Conservation (phyloP, 345 rosid genomes). For the Salix exigua region DNA sequence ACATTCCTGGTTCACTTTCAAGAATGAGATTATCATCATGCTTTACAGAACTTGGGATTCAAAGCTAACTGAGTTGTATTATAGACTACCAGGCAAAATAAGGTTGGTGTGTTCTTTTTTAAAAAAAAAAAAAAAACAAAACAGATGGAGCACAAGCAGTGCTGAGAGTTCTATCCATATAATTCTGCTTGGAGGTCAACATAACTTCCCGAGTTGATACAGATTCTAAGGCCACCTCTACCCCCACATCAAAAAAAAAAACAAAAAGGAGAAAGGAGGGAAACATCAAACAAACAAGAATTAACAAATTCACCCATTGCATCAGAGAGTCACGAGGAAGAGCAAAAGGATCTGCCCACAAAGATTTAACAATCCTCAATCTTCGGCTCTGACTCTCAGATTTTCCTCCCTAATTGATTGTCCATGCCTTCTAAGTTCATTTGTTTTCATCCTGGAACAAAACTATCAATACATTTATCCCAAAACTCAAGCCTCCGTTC, state of each 20-base stretch:
- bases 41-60: not conserved
- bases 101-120: conserved; percentile 18
- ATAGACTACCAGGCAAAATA: conserved; percentile 17
- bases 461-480: conserved; percentile 9
- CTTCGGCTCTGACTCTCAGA: conserved; percentile 32
- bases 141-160: conserved; percentile 25
- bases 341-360: conserved; percentile 31
- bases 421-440: conserved; percentile 5
- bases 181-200: conserved; percentile 33
- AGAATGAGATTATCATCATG: not conserved
- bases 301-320: conserved; percentile 45
- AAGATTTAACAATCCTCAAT: not conserved
- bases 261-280: not conserved
- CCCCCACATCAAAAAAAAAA: conserved; percentile 24
- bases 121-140: too few relatives aligned
- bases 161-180: conserved; percentile 19
- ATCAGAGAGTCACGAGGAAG: conserved; percentile 31
- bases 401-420: conserved; percentile 2
- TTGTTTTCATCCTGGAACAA: conserved; percentile 10
- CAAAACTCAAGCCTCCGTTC: conserved; percentile 42
- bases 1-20: not conserved
- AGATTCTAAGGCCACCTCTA: conserved; percentile 51
- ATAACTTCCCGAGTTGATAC: conserved; percentile 32
- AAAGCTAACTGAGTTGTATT: conserved; percentile 1
- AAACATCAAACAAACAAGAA: conserved; percentile 47